Conservation (phyloP, 2,329 filamentous ascomycete genomes). For the Decorospora gaudefroyi region DNA sequence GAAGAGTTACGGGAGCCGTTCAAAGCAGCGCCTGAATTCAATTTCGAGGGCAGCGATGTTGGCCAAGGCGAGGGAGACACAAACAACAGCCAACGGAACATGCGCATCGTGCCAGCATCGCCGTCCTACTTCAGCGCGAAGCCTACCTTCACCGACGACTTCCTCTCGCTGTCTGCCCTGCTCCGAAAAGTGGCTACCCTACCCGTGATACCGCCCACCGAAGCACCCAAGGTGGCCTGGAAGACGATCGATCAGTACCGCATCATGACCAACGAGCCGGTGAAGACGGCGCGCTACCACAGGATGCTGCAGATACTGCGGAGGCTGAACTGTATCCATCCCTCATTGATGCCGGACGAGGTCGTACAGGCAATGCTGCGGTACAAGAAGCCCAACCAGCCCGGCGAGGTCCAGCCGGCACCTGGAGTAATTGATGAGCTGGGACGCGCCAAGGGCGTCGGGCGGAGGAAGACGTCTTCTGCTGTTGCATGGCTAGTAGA, state of each 20-base stretch:
- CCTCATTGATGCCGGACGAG: conserved; percentile 71
- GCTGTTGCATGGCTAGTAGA: conserved; percentile 89
- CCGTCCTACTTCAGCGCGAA: conserved; percentile 94
- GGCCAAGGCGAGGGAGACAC: conserved; percentile 19
- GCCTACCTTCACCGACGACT: conserved; percentile 82
- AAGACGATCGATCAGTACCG: conserved; percentile 77
- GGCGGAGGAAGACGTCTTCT: conserved; percentile 83
- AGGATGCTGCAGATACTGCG: conserved; percentile 76
- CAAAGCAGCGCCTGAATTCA: conserved; percentile 53
- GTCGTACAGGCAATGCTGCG: conserved; percentile 66
- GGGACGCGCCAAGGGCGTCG: conserved; percentile 78
- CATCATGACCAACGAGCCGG: conserved; percentile 52
- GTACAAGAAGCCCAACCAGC: conserved; percentile 77
- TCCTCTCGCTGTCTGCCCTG: conserved; percentile 73
- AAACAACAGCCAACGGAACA: conserved; percentile 34
- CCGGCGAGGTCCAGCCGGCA: conserved; percentile 66
- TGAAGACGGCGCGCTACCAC: conserved; percentile 71
- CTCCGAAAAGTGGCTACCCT: conserved; percentile 72
- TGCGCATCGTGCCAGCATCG: conserved; percentile 79
- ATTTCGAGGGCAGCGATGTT: conserved; percentile 39
- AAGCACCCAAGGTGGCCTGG: conserved; percentile 79
- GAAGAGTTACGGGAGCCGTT: conserved; percentile 35
- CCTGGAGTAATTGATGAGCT: conserved; percentile 72
- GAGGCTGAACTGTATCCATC: conserved; percentile 83
- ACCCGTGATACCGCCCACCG: conserved; percentile 66